Evolutionary conservation across 192 early-diverging fungal genomes (phyloP).

Genomic region (Backusella parvicylindrica): DNA sequence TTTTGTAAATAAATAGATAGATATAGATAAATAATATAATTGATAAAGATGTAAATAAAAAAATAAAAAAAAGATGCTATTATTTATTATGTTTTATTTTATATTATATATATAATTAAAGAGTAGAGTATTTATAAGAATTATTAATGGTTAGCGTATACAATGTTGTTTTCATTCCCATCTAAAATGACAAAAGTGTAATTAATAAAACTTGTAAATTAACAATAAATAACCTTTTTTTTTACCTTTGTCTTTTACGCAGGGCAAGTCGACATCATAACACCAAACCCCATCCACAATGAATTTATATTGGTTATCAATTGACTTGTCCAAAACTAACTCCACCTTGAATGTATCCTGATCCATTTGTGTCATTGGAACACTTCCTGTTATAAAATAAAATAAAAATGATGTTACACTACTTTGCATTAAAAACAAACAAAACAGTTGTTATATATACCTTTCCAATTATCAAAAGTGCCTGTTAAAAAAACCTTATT

Average conservation of each 20-base stretch:
- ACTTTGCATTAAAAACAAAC: neutral
- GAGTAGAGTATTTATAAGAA: neutral
- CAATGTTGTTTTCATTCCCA: constrained; percentile 27
- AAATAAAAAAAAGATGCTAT: neutral
- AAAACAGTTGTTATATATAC: constrained; percentile 24
- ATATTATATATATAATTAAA: neutral
- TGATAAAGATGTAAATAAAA: neutral
- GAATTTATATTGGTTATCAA: constrained; percentile 35
- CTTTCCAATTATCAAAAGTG: constrained; percentile 39
- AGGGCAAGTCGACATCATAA: constrained; percentile 32
- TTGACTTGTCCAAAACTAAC: constrained; percentile 16
- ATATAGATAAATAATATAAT: neutral
- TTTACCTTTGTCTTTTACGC: constrained; percentile 19
- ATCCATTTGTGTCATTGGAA: constrained; percentile 15
- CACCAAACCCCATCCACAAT: constrained; percentile 40
- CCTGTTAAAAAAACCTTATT: constrained; percentile 37
- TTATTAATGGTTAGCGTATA: constrained; percentile 12
- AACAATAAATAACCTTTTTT: neutral
- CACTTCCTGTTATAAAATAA: neutral
- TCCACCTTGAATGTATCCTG: neutral
- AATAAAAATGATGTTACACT: neutral
- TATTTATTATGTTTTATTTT: neutral
- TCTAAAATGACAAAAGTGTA: constrained; percentile 7
- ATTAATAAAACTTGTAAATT: neutral
- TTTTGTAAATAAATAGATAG: constrained; percentile 4